Evolutionary conservation across 2,329 filamentous ascomycete species (phyloP), one percentile per base, ranked within the genome.

Genomic region (Trichophyton rubrum): DNA sequence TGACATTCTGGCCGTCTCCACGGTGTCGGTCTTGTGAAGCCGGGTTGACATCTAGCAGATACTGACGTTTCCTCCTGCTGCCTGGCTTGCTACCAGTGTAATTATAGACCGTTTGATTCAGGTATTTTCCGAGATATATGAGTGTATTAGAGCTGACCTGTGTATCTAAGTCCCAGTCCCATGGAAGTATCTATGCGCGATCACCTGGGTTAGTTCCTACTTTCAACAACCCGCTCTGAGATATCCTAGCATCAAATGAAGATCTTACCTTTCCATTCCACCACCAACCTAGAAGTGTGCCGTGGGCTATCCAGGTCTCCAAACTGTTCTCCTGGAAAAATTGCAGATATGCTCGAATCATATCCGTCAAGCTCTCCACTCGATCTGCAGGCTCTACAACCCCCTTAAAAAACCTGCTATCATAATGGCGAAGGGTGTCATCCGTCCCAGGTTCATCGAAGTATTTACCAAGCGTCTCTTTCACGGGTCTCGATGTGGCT

Each of bases 241-340:
- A n/a, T 27, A 33, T 15, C 27, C 6, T 6, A 30, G 27, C 27
- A 30, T 30, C 27, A 7, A 7, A 30, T 30, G 27, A 30, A 22
- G 45, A n/a, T 56, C 63, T n/a, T 71, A 81, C 80, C 73, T 78
- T 78, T 60, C 78, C 78, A 70, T 90, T 92, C 89, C 89, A 95
- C 87, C 88, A 93, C 89, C 89, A 95, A 11, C 89, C 89, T 22
- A 95, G 77, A 57, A 93, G 75, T 3, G 89, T 90, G 56, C 89
- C 89, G 72, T 95, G 89, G 43, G 89, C 89, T 62, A 95, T 83
- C 89, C 89, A 93, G 0, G 89, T 92, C 73, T 92, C 88, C 63
- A 90, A 74, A 5, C 83, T 82, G 59, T 85, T 78, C 17, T 81
- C 77, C 51, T 78, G 76, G 71, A 88, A 86, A 60, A 82, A 84